Evolutionary conservation across 768 basidiomycete genomes (phyloP), one percentile per base, ranked within the genome.

Genomic region (Gloeopeniophorella convolvens): DNA sequence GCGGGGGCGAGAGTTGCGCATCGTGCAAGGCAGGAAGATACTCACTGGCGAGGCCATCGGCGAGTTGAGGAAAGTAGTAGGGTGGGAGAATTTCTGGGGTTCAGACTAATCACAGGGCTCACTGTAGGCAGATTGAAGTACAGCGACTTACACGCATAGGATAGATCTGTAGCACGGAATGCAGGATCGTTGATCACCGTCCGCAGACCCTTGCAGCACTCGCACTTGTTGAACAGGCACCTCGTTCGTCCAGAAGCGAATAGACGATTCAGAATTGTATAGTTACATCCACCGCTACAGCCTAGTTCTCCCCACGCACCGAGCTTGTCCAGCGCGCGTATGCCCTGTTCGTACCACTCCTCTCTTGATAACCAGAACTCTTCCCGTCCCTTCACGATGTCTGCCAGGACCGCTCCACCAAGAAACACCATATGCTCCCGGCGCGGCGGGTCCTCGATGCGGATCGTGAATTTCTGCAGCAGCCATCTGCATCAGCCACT

Each of bases 391-490:
- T 95, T 95, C 96, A 98, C 97, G 70, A 98, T 97, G 68, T 98
- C 95, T 2, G 93, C 95, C 26, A 99, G 73, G 5, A 97, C 95
- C n/a, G 92, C 95, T 40, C 96, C 96, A 21, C 96, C 96, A 7
- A 98, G 79, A 83, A 97, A 98, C 31, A 97, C 95, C 94, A 96
- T 96, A 68, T 97, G 95, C 69, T 97, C 98, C 63, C 96, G 80
- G 63, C 93, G 85, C 26, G 96, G 96, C 24, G 95, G 92, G 68
- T 98, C 96, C 68, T 99, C 95, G 60, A 98, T 97, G 39, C 85
- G 82, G 66, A 98, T 94, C 75, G 98, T 98, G 78, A 99, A 98
- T 85, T 97, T 95, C 95, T 99, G 63, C 18, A 24, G 23, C 27
- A 21, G 3, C 12, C n/a, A n/a, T n/a, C n/a, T n/a, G n/a, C n/a